Evolutionary conservation across 805 yeast species (phyloP).

Genomic region (Pichia nanzhaoensis): DNA sequence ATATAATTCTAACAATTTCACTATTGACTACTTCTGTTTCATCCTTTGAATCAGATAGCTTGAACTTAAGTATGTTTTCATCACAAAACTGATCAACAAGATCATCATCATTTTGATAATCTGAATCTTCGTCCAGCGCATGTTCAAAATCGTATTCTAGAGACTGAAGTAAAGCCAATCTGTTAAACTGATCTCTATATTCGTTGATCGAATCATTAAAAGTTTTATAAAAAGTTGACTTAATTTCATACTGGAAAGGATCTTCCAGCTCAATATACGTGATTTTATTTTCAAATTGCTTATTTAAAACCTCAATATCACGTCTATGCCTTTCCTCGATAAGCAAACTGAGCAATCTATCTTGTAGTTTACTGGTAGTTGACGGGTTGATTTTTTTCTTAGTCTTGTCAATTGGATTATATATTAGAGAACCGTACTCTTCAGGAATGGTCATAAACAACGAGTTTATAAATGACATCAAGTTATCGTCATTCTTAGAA

Average conservation of each 20-base stretch:
- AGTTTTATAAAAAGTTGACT: constrained; percentile 26
- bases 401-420: constrained; percentile 17
- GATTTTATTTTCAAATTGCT: constrained; percentile 18
- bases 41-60: constrained; percentile 11
- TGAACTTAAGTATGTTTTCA: constrained; percentile 23
- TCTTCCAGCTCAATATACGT: constrained; percentile 21
- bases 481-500: constrained; percentile 15
- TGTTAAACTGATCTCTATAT: constrained; percentile 24
- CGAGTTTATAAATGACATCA: constrained; percentile 20
- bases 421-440: constrained; percentile 20
- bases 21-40: constrained; percentile 20
- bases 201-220: constrained; percentile 18
- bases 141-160: constrained; percentile 33
- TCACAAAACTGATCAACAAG: constrained; percentile 26
- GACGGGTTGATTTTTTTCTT: constrained; percentile 19
- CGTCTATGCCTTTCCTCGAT: constrained; percentile 33
- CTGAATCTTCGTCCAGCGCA: constrained; percentile 20
- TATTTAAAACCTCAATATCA: constrained; percentile 26
- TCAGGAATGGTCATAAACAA: constrained; percentile 20
- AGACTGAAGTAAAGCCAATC: constrained; percentile 30
- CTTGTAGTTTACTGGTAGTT: constrained; percentile 30
- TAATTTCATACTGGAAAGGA: constrained; percentile 30
- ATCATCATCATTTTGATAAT: constrained; percentile 25
- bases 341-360: constrained; percentile 28
- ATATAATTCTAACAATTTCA: constrained; percentile 25